Conservation (phyloP, 352 stramenopile species). For the Elongisporangium undulatum region DNA sequence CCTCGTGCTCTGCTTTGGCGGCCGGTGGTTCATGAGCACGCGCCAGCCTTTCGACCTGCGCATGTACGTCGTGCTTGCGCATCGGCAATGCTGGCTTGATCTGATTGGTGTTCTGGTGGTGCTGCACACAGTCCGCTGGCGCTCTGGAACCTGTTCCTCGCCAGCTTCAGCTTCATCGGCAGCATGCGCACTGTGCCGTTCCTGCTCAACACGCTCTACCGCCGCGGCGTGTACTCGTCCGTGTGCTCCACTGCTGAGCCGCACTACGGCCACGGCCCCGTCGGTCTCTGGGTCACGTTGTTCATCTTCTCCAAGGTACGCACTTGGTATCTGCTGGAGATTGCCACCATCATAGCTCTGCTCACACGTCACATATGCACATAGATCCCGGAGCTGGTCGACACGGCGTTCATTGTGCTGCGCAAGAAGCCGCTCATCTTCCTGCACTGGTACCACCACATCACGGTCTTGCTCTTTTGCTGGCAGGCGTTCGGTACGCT, state of each 20-base stretch:
- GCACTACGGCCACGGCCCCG: conserved; percentile 65
- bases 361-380: neutral
- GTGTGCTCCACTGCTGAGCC: conserved; percentile 66
- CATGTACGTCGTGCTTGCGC: conserved; percentile 30
- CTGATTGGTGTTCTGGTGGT: conserved; percentile 6
- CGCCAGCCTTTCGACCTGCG: conserved; percentile 77
- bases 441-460: conserved; percentile 98
- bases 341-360: too few relatives aligned
- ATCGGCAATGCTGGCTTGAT: neutral
- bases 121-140: conserved; percentile 45
- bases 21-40: conserved; percentile 73
- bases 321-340: too few relatives aligned
- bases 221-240: conserved; percentile 74
- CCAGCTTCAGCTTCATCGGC: conserved; percentile 80
- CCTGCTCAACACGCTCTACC: conserved; percentile 79
- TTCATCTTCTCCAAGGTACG: conserved; percentile 88
- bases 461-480: conserved; percentile 97
- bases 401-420: conserved; percentile 97
- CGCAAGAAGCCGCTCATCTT: conserved; percentile 97
- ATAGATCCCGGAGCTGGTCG: conserved; percentile 89
- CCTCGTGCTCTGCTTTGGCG: conserved; percentile 70
- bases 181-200: conserved; percentile 70
- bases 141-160: conserved; percentile 77
- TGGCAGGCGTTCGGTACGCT: conserved; percentile 95
- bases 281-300: conserved; percentile 74